A percentile compares a stretch with the other conserved stretches of the same genome.
phyloP scores from a whole-genome alignment of 768 basidiomycete genomes.

The Amanita muscaria region DNA sequence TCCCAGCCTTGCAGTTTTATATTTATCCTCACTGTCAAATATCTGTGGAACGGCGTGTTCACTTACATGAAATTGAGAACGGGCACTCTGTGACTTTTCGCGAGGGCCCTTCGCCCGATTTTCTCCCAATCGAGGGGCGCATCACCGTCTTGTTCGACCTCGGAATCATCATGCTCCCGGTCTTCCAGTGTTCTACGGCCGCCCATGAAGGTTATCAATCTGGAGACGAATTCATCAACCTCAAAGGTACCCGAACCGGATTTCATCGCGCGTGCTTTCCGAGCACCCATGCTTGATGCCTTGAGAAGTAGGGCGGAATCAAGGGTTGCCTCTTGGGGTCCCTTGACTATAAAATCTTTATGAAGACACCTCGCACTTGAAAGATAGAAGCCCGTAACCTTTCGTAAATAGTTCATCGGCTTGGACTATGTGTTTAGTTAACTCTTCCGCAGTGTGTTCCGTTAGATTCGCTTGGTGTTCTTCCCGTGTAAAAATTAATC shows the following conservation, averaged over 20 bases:
- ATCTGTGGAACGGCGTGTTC: background rate
- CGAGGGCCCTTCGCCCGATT: slow-evolving; percentile 77
- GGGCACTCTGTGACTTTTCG: slow-evolving; percentile 70
- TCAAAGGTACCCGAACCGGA: slow-evolving; percentile 86
- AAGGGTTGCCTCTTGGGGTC: slow-evolving; percentile 81
- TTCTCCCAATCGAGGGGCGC: slow-evolving; percentile 69
- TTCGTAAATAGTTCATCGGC: slow-evolving; percentile 59
- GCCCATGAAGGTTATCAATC: slow-evolving; percentile 70
- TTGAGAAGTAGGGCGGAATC: slow-evolving; percentile 78
- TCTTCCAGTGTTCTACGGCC: slow-evolving; percentile 44
- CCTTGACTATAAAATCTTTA: slow-evolving; percentile 49
- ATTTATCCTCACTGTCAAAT: slow-evolving; percentile 12
- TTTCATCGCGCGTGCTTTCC: slow-evolving; percentile 88
- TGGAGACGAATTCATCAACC: slow-evolving; percentile 80
- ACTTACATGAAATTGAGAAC: slow-evolving; percentile 84
- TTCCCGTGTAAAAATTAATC: slow-evolving; percentile 11
- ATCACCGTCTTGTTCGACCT: slow-evolving; percentile 41
- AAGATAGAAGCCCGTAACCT: slow-evolving; percentile 10
- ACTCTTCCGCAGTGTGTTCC: slow-evolving; percentile 46
- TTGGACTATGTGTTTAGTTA: slow-evolving; percentile 45
- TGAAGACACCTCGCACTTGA: background rate
- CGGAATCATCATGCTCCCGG: slow-evolving; percentile 35
- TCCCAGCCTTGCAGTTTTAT: slow-evolving; percentile 88
- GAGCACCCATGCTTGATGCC: slow-evolving; percentile 70
- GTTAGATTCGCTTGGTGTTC: slow-evolving; percentile 44